Percentiles rank a stretch among this genome's conserved stretches.
phyloP scores from a whole-genome alignment of 495 filamentous ascomycete species.

The Penicillium ochrochloron region DNA sequence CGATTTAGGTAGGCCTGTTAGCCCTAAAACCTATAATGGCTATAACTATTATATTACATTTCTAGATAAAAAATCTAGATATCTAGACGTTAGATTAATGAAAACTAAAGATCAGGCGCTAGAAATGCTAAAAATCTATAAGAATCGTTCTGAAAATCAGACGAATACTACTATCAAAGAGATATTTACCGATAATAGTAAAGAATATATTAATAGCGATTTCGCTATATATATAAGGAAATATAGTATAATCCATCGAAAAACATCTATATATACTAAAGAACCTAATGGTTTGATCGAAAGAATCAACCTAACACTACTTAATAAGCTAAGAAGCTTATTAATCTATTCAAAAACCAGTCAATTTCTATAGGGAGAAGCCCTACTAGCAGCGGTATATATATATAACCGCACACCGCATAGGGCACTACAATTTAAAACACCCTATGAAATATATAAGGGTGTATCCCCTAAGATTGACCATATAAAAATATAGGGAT shows the following conservation, averaged over 20 bases:
- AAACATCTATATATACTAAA: background rate
- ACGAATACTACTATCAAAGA: background rate
- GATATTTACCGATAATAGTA: background rate
- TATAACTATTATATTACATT: slow-evolving; percentile 1
- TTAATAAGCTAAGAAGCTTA: background rate
- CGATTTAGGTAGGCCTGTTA: background rate
- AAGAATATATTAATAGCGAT: background rate
- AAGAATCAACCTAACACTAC: background rate
- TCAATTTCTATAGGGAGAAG: background rate
- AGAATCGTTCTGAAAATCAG: background rate
- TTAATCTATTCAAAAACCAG: background rate
- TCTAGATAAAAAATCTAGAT: slow-evolving; percentile 5
- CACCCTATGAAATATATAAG: no score
- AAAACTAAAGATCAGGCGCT: background rate
- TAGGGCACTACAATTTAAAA: background rate
- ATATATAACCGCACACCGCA: background rate
- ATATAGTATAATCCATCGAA: background rate
- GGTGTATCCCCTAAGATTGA: no score
- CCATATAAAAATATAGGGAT: background rate
- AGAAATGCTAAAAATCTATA: background rate
- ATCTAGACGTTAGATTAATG: background rate
- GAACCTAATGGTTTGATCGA: background rate
- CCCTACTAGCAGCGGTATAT: background rate
- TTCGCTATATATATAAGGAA: background rate
- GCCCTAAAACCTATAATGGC: background rate